Conservation (phyloP, 345 rosid genomes). For the Gossypium australe region DNA sequence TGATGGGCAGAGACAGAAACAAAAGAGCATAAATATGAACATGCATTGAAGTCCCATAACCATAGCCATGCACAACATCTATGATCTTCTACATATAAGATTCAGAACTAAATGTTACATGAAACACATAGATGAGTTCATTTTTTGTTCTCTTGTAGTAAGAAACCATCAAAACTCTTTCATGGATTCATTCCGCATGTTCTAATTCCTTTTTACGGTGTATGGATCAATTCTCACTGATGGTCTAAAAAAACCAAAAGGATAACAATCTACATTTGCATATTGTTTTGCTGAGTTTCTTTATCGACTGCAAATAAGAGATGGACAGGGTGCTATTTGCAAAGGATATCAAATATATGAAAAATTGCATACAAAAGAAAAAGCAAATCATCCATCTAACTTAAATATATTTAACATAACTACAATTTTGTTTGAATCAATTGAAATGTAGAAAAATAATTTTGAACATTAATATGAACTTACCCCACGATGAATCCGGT, state of each 20-base stretch:
- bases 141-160: background rate
- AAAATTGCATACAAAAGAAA: background rate
- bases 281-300: background rate
- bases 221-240: background rate
- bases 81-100: background rate
- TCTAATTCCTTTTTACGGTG: no score
- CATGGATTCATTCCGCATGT: background rate
- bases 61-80: background rate
- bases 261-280: no score
- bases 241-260: background rate
- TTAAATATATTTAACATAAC: background rate
- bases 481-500: constrained; percentile 86
- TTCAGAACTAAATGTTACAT: background rate
- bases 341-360: background rate
- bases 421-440: background rate
- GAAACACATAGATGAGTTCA: background rate
- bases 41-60: background rate
- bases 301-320: background rate
- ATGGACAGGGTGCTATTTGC: background rate
- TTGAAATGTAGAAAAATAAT: background rate
- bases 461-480: constrained; percentile 17
- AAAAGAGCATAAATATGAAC: background rate
- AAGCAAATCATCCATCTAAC: background rate
- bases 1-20: background rate
- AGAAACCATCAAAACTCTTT: background rate